phyloP scores from a whole-genome alignment of 2,329 filamentous ascomycete species.

The Colletotrichum incanum region DNA sequence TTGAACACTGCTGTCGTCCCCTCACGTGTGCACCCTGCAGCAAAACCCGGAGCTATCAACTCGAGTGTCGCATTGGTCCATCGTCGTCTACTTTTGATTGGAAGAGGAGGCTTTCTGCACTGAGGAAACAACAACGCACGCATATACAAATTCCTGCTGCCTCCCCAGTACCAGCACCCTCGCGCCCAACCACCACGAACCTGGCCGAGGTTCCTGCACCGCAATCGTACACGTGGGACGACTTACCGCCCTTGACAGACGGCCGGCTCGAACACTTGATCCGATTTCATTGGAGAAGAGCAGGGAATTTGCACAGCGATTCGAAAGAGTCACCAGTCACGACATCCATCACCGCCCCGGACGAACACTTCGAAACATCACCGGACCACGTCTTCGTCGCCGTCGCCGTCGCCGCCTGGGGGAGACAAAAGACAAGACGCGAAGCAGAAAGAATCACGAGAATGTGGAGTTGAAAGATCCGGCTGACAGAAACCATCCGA shows the following conservation, averaged over 20 bases:
- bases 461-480: slow-evolving; percentile 30
- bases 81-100: slow-evolving; percentile 28
- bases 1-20: slow-evolving; percentile 29
- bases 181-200: slow-evolving; percentile 41
- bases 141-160: slow-evolving; percentile 39
- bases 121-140: slow-evolving; percentile 42
- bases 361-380: slow-evolving; percentile 22
- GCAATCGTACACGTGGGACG: slow-evolving; percentile 40
- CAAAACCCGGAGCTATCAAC: slow-evolving; percentile 23
- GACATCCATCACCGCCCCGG: slow-evolving; percentile 24
- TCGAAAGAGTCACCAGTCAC: slow-evolving; percentile 12
- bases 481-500: slow-evolving; percentile 27
- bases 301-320: background rate
- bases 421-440: background rate
- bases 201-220: slow-evolving; percentile 36
- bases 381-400: slow-evolving; percentile 9
- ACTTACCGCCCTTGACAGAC: slow-evolving; percentile 40
- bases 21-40: slow-evolving; percentile 39
- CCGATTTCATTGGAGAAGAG: slow-evolving; percentile 21
- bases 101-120: slow-evolving; percentile 38
- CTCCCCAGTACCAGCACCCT: slow-evolving; percentile 30
- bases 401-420: slow-evolving; percentile 12
- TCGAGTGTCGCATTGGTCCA: slow-evolving; percentile 35
- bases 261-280: slow-evolving; percentile 11
- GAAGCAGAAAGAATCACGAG: slow-evolving; percentile 1